Evolutionary conservation across 2,329 filamentous ascomycete species (phyloP).

Genomic region (Sphaerulina vaccinii): DNA sequence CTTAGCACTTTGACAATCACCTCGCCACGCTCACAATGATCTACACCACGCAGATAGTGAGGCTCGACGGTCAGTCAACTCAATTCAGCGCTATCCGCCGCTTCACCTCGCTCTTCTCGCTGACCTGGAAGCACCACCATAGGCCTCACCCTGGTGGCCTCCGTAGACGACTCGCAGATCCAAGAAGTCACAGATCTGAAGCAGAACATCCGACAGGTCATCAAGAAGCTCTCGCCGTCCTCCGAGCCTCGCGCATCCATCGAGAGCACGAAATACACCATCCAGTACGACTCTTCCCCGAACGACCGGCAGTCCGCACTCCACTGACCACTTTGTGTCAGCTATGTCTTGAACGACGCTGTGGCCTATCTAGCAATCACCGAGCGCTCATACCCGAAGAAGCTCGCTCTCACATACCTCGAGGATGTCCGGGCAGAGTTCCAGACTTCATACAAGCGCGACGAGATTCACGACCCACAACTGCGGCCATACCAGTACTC

Average conservation of each 20-base stretch:
- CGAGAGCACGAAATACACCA: conserved; percentile 76
- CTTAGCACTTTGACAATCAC: not conserved
- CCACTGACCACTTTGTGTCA: conserved; percentile 40
- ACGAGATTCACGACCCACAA: conserved; percentile 69
- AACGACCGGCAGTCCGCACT: not conserved
- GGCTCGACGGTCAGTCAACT: conserved; percentile 74
- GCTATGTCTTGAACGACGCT: conserved; percentile 79
- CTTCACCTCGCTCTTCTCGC: conserved; percentile 1
- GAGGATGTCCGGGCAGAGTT: conserved; percentile 90
- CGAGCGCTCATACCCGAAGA: conserved; percentile 91
- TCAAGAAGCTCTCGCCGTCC: conserved; percentile 83
- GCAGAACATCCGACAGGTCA: conserved; percentile 82
- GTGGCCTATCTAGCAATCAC: conserved; percentile 92
- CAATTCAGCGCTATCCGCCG: conserved; percentile 4
- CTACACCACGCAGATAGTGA: conserved; percentile 79
- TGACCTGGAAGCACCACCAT: conserved; percentile 23
- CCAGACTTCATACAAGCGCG: conserved; percentile 72
- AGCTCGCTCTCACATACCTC: conserved; percentile 97
- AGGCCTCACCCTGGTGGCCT: conserved; percentile 94
- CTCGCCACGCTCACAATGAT: conserved; percentile 30
- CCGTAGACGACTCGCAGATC: conserved; percentile 85
- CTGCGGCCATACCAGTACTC: conserved; percentile 94
- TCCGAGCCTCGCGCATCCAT: conserved; percentile 89
- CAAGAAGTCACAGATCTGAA: conserved; percentile 82
- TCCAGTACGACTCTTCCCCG: conserved; percentile 66